phyloP scores from a whole-genome alignment of 805 yeast species.

The Yamadazyma scolyti region DNA sequence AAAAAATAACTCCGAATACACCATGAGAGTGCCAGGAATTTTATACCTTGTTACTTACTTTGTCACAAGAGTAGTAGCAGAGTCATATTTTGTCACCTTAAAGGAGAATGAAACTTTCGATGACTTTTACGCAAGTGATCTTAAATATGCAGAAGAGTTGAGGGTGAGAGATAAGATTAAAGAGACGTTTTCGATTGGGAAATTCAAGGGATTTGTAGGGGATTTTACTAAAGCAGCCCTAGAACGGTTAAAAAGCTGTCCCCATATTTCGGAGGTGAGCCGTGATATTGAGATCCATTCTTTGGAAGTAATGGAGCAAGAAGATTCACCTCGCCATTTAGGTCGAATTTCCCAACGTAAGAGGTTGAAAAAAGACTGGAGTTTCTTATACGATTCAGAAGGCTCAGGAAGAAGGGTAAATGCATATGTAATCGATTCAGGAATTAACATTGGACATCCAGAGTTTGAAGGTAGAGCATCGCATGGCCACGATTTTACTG shows the following conservation, averaged over 20 bases:
- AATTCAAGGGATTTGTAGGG: constrained; percentile 68
- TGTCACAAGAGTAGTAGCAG: not conserved
- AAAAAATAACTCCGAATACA: no score
- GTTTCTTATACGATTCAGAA: constrained; percentile 47
- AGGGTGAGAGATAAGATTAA: constrained; percentile 47
- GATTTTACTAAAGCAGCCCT: constrained; percentile 48
- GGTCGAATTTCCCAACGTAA: constrained; percentile 57
- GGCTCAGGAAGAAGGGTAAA: constrained; percentile 57
- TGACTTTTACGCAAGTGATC: constrained; percentile 43
- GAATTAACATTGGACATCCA: constrained; percentile 57
- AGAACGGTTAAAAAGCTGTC: constrained; percentile 49
- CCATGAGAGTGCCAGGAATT: no score
- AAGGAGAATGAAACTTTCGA: constrained; percentile 48
- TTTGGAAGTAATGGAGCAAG: constrained; percentile 42
- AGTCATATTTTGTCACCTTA: constrained; percentile 47
- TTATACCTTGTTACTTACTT: no score
- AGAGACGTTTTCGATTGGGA: constrained; percentile 61
- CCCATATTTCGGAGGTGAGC: constrained; percentile 63
- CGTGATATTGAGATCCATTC: constrained; percentile 64
- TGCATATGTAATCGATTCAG: constrained; percentile 84
- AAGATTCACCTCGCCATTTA: constrained; percentile 60
- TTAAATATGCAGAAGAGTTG: constrained; percentile 28
- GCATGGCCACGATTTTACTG: constrained; percentile 59
- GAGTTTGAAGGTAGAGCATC: constrained; percentile 62
- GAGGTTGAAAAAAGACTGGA: constrained; percentile 17